Percentiles rank a stretch among this genome's conserved stretches.
Conservation (phyloP, 257 asterid species). For the Pogostemon cablin region DNA sequence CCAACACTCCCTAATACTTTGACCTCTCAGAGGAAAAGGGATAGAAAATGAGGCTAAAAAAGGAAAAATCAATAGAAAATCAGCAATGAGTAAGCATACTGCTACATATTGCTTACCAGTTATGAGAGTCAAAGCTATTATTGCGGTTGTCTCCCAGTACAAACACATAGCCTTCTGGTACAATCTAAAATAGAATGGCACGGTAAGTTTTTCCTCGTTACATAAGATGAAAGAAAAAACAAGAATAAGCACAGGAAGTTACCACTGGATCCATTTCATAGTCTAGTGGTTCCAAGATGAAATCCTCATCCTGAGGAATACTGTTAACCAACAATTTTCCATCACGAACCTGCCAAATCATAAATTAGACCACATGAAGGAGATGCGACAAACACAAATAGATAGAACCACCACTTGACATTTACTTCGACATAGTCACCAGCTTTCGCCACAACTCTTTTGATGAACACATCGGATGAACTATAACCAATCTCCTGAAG, state of each 20-base stretch:
- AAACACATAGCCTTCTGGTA: slow-evolving; percentile 88
- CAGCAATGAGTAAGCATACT: neutral
- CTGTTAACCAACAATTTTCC: slow-evolving; percentile 82
- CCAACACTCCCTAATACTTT: neutral
- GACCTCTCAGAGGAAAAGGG: neutral
- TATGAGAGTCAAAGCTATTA: slow-evolving; percentile 88
- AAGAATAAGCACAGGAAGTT: slow-evolving; percentile 26
- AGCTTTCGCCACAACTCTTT: slow-evolving; percentile 89
- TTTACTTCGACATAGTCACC: slow-evolving; percentile 80
- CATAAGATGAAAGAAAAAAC: slow-evolving; percentile 20
- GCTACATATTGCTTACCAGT: slow-evolving; percentile 54
- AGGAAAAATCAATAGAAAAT: neutral
- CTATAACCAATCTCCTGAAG: slow-evolving; percentile 71
- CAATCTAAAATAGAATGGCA: slow-evolving; percentile 52
- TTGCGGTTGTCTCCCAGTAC: slow-evolving; percentile 98
- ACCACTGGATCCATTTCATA: slow-evolving; percentile 92
- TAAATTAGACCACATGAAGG: slow-evolving; percentile 24
- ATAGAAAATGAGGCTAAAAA: neutral
- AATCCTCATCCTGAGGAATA: slow-evolving; percentile 75
- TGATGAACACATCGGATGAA: slow-evolving; percentile 78
- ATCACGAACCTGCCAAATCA: slow-evolving; percentile 59
- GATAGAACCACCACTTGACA: slow-evolving; percentile 11
- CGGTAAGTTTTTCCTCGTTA: slow-evolving; percentile 13
- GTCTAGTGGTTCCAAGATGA: slow-evolving; percentile 81
- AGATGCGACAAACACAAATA: slow-evolving; percentile 13